These are phyloP conservation scores for Colletotrichum abscissum DNA, from an alignment of 2,329 filamentous ascomycete genomes.

Conservation along the genomic window DNA sequence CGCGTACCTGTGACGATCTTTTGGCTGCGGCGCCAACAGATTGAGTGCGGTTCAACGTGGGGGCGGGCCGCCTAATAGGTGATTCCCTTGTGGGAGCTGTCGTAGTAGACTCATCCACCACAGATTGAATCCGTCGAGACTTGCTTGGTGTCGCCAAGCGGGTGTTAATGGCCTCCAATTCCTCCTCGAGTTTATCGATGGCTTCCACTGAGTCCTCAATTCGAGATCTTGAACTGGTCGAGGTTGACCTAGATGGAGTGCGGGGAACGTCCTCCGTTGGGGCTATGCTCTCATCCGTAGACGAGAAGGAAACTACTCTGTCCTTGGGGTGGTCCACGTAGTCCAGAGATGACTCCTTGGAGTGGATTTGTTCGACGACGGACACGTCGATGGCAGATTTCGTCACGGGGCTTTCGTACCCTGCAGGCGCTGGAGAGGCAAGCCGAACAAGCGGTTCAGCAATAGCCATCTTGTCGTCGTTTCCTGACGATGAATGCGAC, in stretches of 20 bases:
- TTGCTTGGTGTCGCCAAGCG: conserved; percentile 45
- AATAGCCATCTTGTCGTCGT: conserved; percentile 23
- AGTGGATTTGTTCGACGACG: not conserved
- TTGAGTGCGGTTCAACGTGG: conserved; percentile 39
- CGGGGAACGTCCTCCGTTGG: not conserved
- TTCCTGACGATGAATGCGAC: not conserved
- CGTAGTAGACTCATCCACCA: not conserved
- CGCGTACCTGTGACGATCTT: conserved; percentile 46
- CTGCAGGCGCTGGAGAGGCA: not conserved
- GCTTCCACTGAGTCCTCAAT: conserved; percentile 75
- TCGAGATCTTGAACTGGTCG: conserved; percentile 49
- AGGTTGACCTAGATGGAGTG: conserved; percentile 30
- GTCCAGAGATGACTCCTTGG: conserved; percentile 1
- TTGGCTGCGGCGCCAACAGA: conserved; percentile 56
- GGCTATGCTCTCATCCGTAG: conserved; percentile 14
- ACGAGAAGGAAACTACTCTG: conserved; percentile 19
- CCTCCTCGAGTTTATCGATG: conserved; percentile 70
- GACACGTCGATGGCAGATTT: not conserved
- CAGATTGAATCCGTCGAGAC: not conserved
- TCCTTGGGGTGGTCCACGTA: not conserved
- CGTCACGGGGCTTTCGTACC: not conserved
- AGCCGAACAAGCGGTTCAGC: conserved; percentile 15
- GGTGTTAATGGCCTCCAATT: conserved; percentile 65
- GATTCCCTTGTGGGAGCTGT: not conserved
- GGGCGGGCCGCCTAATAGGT: not conserved